Conservation (phyloP, 2,329 filamentous ascomycete species). For the Fusarium penzigii region DNA sequence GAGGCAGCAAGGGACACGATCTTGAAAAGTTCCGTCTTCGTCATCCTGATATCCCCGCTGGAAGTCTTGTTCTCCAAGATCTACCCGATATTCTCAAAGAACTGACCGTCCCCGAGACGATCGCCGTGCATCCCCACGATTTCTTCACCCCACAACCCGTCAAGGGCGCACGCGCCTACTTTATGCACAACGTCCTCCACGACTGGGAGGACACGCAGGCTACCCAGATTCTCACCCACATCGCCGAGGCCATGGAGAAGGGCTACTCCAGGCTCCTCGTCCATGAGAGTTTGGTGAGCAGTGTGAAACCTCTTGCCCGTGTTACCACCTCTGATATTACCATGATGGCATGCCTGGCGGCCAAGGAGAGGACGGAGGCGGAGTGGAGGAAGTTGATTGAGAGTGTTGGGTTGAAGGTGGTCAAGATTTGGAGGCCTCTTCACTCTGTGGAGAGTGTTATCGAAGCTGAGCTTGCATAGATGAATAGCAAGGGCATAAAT, state of each 20-base stretch:
- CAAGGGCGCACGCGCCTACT: conserved; percentile 42
- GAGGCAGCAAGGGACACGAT: conserved; percentile 40
- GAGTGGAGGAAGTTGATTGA: conserved; percentile 33
- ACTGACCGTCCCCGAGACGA: conserved; percentile 22
- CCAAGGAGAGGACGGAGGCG: conserved; percentile 33
- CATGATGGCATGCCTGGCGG: conserved; percentile 35
- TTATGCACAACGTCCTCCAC: conserved; percentile 51
- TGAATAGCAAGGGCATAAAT: too few relatives aligned
- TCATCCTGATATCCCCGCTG: conserved; percentile 27
- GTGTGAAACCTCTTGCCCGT: conserved; percentile 27
- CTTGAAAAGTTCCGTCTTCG: conserved; percentile 34
- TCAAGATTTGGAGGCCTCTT: conserved; percentile 34
- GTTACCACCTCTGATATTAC: conserved; percentile 37
- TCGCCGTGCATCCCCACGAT: conserved; percentile 36
- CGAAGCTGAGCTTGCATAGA: conserved; percentile 14
- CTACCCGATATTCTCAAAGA: conserved; percentile 34
- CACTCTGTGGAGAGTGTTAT: conserved; percentile 33
- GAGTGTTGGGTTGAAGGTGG: conserved; percentile 25
- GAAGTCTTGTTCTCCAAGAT: conserved; percentile 37
- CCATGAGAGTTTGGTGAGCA: conserved; percentile 38
- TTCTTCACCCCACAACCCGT: conserved; percentile 41
- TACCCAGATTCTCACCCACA: conserved; percentile 32
- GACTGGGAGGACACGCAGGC: conserved; percentile 48
- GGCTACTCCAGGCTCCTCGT: conserved; percentile 40
- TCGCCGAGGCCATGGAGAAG: conserved; percentile 25